These are phyloP conservation scores for Raffaelea deltoideospora DNA, from an alignment of 2,329 filamentous ascomycete genomes.

Conservation along the genomic window DNA sequence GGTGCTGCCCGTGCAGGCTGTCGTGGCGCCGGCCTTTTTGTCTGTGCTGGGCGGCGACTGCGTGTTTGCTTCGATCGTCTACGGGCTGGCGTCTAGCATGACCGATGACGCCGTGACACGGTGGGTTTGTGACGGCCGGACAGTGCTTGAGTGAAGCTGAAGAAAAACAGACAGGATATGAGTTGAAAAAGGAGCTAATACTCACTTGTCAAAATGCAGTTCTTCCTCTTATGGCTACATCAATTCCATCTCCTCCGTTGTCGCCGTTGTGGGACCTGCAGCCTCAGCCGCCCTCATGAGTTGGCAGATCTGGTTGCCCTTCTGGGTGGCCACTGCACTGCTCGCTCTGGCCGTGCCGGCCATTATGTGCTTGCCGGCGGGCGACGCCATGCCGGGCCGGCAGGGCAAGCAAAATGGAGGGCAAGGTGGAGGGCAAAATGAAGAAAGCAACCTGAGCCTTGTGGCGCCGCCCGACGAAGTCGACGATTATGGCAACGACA, in stretches of 20 bases:
- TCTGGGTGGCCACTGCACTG: conserved; percentile 23
- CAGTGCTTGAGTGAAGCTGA: not conserved
- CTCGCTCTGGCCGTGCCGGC: conserved; percentile 18
- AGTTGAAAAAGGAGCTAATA: not conserved
- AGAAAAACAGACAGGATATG: not conserved
- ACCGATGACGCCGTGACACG: conserved; percentile 26
- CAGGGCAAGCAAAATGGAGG: too few species aligned
- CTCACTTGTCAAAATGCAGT: conserved; percentile 11
- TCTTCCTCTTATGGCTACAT: conserved; percentile 35
- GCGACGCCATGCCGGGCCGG: too few species aligned
- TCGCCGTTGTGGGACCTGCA: conserved; percentile 29
- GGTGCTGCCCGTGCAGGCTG: conserved; percentile 20
- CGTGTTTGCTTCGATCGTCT: conserved; percentile 33
- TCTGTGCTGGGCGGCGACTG: conserved; percentile 34
- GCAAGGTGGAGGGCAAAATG: too few species aligned
- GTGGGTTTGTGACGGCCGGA: conserved; percentile 8
- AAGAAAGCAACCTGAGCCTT: too few species aligned
- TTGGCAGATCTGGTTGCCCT: conserved; percentile 25
- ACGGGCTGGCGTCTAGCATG: conserved; percentile 26
- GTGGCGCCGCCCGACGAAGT: too few species aligned
- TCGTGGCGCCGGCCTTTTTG: conserved; percentile 24
- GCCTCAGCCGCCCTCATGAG: conserved; percentile 31
- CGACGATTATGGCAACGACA: not conserved
- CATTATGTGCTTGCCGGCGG: conserved; percentile 16
- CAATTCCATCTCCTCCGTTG: conserved; percentile 30